Evolutionary conservation across 1,284 basidiomycete species (phyloP).

Genomic region (Dichomitus squalens): DNA sequence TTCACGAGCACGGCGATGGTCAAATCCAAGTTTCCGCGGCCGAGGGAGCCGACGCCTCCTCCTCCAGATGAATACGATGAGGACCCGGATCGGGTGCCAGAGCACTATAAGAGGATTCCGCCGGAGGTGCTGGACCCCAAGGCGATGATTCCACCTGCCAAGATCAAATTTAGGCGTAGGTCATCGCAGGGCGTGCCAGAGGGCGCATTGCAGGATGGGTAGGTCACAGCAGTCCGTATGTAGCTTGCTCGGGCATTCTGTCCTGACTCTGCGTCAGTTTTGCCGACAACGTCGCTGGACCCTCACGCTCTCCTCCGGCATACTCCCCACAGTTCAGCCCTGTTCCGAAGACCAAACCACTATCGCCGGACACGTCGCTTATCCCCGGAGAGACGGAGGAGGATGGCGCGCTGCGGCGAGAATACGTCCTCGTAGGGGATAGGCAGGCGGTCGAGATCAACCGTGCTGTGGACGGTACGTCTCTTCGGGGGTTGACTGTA

Average conservation of each 20-base stretch:
- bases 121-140: slow-evolving; percentile 77
- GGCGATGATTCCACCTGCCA: slow-evolving; percentile 77
- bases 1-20: slow-evolving; percentile 83
- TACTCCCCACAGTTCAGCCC: slow-evolving; percentile 18
- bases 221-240: not conserved
- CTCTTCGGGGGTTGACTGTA: not conserved
- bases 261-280: not conserved
- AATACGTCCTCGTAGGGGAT: slow-evolving; percentile 81
- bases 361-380: slow-evolving; percentile 61
- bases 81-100: slow-evolving; percentile 48
- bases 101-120: slow-evolving; percentile 68
- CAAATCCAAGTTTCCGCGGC: slow-evolving; percentile 72
- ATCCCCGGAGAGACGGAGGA: slow-evolving; percentile 85
- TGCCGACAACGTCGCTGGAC: slow-evolving; percentile 9
- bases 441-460: slow-evolving; percentile 76
- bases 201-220: slow-evolving; percentile 10
- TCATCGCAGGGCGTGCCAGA: slow-evolving; percentile 11
- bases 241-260: no score
- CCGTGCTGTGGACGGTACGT: slow-evolving; percentile 73
- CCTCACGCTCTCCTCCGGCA: slow-evolving; percentile 15
- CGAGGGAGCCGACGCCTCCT: slow-evolving; percentile 33
- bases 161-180: slow-evolving; percentile 66
- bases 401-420: slow-evolving; percentile 70
- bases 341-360: slow-evolving; percentile 30
- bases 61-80: slow-evolving; percentile 35